Evolutionary conservation across 1,139 yeast genomes (phyloP).

Genomic region (Kodamaea arcana): DNA sequence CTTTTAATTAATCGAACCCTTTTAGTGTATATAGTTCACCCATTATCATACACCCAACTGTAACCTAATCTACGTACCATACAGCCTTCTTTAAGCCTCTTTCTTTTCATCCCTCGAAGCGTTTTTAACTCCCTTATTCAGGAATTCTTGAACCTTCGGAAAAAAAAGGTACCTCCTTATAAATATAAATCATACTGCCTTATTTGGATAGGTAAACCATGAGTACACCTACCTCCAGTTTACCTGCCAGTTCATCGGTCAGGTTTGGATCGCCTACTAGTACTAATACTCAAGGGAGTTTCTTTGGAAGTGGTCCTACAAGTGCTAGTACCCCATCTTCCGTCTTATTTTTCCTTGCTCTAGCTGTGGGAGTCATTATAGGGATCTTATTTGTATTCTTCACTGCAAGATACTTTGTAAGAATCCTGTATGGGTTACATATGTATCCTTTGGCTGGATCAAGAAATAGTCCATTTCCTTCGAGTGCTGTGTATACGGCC

Average conservation of each 20-base stretch:
- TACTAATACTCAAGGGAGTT: neutral
- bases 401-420: conserved; percentile 54
- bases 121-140: neutral
- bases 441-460: conserved; percentile 30
- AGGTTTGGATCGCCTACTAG: neutral
- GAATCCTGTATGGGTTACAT: conserved; percentile 54
- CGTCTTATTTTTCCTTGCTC: conserved; percentile 57
- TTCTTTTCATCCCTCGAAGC: too few species aligned
- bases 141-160: neutral
- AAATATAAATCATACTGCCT: neutral
- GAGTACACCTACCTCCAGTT: neutral
- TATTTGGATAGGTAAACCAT: neutral
- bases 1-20: too few species aligned
- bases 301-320: conserved; percentile 3
- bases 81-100: too few species aligned
- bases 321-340: conserved; percentile 45
- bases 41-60: too few species aligned
- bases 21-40: too few species aligned
- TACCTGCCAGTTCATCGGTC: neutral
- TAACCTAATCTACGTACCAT: too few species aligned
- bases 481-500: conserved; percentile 8
- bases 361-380: conserved; percentile 57
- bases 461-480: conserved; percentile 2
- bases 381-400: conserved; percentile 54
- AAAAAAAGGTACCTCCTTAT: neutral